phyloP scores from a whole-genome alignment of 352 stramenopile species.

The Globisporangium nunn region DNA sequence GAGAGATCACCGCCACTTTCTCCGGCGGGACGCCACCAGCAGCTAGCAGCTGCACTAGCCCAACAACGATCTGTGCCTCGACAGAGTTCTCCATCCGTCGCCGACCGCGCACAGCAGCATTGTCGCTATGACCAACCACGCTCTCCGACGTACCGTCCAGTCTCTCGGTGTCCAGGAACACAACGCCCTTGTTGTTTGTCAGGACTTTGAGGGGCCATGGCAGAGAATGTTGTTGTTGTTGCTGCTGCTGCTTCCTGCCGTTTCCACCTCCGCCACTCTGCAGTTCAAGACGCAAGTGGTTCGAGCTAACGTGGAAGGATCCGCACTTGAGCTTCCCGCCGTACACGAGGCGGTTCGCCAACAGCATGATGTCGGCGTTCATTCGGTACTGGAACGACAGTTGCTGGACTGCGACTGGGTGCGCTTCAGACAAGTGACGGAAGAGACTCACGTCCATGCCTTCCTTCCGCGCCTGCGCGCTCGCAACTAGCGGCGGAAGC shows the following conservation, averaged over 20 bases:
- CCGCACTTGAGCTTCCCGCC: conserved; percentile 92
- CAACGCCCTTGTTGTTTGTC: conserved; percentile 43
- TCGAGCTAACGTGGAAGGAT: conserved; percentile 40
- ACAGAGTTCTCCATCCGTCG: conserved; percentile 67
- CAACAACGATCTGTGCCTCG: conserved; percentile 65
- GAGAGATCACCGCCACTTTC: conserved; percentile 90
- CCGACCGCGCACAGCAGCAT: conserved; percentile 7
- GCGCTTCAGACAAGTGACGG: conserved; percentile 84
- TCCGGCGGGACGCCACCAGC: conserved; percentile 33
- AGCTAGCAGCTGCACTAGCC: conserved; percentile 63
- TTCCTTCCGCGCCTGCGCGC: conserved; percentile 73
- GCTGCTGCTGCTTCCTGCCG: conserved; percentile 3
- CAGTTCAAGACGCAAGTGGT: conserved; percentile 23
- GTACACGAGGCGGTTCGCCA: conserved; percentile 94
- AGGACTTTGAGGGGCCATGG: conserved; percentile 26
- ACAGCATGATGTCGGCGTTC: conserved; percentile 93
- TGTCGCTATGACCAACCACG: neutral
- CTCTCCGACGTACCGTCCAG: conserved; percentile 18
- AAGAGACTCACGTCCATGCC: conserved; percentile 90
- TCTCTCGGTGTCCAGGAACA: conserved; percentile 84
- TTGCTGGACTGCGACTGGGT: conserved; percentile 86
- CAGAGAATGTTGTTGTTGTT: too few relatives aligned
- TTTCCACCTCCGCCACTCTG: neutral
- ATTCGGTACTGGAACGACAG: conserved; percentile 99
- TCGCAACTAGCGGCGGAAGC: conserved; percentile 94